Conservation (phyloP, 2,329 filamentous ascomycete species). For the Mariannaea sp. region DNA sequence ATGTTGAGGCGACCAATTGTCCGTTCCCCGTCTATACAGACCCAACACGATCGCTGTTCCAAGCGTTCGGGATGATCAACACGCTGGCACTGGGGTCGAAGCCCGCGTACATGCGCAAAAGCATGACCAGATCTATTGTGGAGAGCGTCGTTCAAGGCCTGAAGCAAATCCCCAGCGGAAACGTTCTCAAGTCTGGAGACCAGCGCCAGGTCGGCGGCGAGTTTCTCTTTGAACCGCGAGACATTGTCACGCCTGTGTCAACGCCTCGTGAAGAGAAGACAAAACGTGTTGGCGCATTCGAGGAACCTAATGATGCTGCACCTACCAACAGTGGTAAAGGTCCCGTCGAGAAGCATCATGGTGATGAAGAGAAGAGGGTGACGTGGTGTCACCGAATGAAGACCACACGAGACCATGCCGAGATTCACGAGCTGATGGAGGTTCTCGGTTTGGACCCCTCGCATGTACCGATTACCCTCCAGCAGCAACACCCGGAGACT, state of each 20-base stretch:
- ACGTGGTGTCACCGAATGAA: constrained; percentile 85
- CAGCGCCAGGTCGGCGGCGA: constrained; percentile 75
- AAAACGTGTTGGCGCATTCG: constrained; percentile 28
- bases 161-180: constrained; percentile 59
- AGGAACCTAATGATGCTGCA: constrained; percentile 18
- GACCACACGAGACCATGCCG: constrained; percentile 77
- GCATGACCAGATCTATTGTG: constrained; percentile 55
- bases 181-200: constrained; percentile 68
- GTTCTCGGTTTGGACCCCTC: constrained; percentile 60
- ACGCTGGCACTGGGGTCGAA: constrained; percentile 63
- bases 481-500: constrained; percentile 32
- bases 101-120: constrained; percentile 68
- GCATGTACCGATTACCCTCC: constrained; percentile 22
- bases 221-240: constrained; percentile 70
- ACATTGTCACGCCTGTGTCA: constrained; percentile 50
- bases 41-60: constrained; percentile 68
- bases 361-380: constrained; percentile 61
- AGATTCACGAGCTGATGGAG: constrained; percentile 68
- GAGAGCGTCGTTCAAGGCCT: constrained; percentile 64
- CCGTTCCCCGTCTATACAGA: constrained; percentile 80
- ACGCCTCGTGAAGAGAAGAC: constrained; percentile 47
- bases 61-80: constrained; percentile 69
- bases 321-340: constrained; percentile 1
- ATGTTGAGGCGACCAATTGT: constrained; percentile 65
- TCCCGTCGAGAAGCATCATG: constrained; percentile 33